phyloP scores from a whole-genome alignment of 2,329 filamentous ascomycete species.

The Claviceps africana region DNA sequence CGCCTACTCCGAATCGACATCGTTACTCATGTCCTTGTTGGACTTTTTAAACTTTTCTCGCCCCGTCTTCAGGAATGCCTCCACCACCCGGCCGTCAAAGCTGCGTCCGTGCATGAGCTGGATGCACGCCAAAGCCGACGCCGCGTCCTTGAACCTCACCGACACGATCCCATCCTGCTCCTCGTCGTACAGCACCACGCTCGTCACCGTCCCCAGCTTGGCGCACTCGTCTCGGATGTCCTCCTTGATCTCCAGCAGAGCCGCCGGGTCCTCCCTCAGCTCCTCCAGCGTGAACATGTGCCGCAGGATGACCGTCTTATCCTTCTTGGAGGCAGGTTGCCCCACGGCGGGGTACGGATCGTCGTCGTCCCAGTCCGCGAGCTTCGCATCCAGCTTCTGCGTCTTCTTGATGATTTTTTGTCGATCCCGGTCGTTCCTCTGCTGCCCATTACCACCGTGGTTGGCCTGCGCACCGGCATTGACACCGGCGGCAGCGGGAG shows the following conservation, averaged over 20 bases:
- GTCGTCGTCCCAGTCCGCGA: constrained; percentile 93
- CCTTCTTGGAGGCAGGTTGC: constrained; percentile 41
- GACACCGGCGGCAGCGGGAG: neutral
- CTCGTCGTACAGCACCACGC: constrained; percentile 78
- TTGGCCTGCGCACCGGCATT: constrained; percentile 7
- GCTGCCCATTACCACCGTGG: constrained; percentile 15
- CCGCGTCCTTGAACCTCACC: constrained; percentile 62
- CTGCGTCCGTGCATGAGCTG: constrained; percentile 64
- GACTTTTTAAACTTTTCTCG: constrained; percentile 61
- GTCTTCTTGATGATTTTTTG: constrained; percentile 85
- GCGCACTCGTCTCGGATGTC: constrained; percentile 83
- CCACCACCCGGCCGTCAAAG: constrained; percentile 59
- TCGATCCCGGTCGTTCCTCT: constrained; percentile 53
- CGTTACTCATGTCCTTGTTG: constrained; percentile 35
- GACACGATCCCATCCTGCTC: constrained; percentile 76
- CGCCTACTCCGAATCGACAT: constrained; percentile 20
- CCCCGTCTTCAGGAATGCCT: constrained; percentile 57
- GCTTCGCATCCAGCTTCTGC: constrained; percentile 78
- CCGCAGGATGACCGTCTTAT: constrained; percentile 75
- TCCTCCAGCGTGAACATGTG: constrained; percentile 87
- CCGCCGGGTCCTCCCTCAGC: constrained; percentile 70
- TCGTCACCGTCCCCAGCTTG: constrained; percentile 77
- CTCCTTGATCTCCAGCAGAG: constrained; percentile 81
- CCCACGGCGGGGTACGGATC: constrained; percentile 39
- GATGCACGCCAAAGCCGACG: constrained; percentile 60